Percentiles rank a stretch among this genome's conserved stretches.
These are phyloP conservation scores for Podospora tetraspora DNA, from an alignment of 495 filamentous ascomycete genomes.

Conservation along the genomic window DNA sequence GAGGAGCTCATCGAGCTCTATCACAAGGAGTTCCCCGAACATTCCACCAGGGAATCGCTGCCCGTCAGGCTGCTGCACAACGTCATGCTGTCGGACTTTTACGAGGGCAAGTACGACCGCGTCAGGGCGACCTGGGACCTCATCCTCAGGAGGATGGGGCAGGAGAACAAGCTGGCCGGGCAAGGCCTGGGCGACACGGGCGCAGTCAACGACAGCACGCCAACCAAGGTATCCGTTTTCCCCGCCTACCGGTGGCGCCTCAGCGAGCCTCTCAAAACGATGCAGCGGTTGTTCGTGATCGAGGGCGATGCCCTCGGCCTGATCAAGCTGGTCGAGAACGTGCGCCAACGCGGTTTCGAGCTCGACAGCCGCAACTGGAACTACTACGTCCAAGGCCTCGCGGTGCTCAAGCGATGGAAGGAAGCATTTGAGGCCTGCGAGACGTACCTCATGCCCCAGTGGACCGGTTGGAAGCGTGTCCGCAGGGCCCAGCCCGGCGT, in stretches of 20 bases:
- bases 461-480: conserved; percentile 59
- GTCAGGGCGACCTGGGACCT: conserved; percentile 61
- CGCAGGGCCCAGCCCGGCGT: conserved; percentile 16
- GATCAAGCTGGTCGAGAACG: conserved; percentile 41
- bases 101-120: conserved; percentile 49
- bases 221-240: conserved; percentile 40
- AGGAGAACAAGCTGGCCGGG: neutral
- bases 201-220: conserved; percentile 21
- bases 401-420: conserved; percentile 34
- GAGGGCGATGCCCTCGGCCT: conserved; percentile 46
- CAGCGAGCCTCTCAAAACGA: conserved; percentile 50
- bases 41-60: conserved; percentile 24
- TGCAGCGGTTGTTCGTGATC: conserved; percentile 52
- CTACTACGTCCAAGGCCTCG: conserved; percentile 49
- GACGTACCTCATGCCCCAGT: conserved; percentile 64
- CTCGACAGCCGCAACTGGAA: conserved; percentile 63
- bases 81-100: conserved; percentile 58
- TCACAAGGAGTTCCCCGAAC: conserved; percentile 30
- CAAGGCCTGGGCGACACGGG: neutral
- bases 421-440: conserved; percentile 67
- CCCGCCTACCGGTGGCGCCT: conserved; percentile 55
- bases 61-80: conserved; percentile 58
- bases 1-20: conserved; percentile 54
- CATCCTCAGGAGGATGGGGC: neutral
- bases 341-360: conserved; percentile 58